Conservation (phyloP, 2,329 filamentous ascomycete species). For the Helotiales sp. region DNA sequence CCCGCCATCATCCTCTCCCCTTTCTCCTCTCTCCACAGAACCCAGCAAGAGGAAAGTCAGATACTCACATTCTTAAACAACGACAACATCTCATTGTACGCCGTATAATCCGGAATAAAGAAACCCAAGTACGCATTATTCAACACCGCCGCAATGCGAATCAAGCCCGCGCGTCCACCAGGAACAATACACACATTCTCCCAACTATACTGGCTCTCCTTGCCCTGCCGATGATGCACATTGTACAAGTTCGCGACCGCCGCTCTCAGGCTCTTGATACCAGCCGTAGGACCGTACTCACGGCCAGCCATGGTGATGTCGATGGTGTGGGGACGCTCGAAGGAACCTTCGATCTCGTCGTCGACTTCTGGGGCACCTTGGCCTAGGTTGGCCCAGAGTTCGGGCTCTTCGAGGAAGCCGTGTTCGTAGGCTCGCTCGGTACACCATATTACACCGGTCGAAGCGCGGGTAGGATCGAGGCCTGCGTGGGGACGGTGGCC, state of each 20-base stretch:
- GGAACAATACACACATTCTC: constrained; percentile 98
- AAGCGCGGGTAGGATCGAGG: constrained; percentile 84
- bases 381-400: constrained; percentile 88
- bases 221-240: constrained; percentile 85
- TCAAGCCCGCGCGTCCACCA: constrained; percentile 88
- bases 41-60: background rate
- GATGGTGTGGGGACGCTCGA: constrained; percentile 78
- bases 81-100: constrained; percentile 96
- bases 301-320: constrained; percentile 78
- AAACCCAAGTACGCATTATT: constrained; percentile 93
- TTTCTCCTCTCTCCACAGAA: background rate
- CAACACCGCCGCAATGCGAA: constrained; percentile 91
- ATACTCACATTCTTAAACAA: constrained; percentile 81
- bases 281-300: constrained; percentile 93
- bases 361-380: constrained; percentile 95
- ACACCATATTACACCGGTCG: constrained; percentile 94
- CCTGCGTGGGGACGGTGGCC: constrained; percentile 90
- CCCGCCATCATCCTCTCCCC: constrained; percentile 10
- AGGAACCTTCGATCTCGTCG: constrained; percentile 88
- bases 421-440: constrained; percentile 87
- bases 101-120: constrained; percentile 94
- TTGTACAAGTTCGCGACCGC: constrained; percentile 95
- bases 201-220: constrained; percentile 90
- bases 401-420: constrained; percentile 82
- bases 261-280: constrained; percentile 87